A percentile compares a stretch with the other conserved stretches of the same genome.
phyloP scores from a whole-genome alignment of 345 rosid species.

The Zanthoxylum bungeanum region DNA sequence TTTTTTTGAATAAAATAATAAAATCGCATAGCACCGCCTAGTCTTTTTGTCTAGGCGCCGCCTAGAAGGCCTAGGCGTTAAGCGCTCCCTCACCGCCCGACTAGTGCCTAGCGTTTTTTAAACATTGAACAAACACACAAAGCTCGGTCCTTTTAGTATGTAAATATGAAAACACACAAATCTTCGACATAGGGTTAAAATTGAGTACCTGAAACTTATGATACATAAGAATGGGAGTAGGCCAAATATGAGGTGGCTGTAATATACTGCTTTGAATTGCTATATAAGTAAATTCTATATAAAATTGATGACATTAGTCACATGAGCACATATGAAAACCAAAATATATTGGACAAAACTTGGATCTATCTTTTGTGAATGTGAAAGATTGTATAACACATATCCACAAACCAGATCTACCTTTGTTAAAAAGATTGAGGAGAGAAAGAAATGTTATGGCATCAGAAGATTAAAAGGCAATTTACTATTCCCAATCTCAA shows the following conservation, averaged over 20 bases:
- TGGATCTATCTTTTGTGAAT: background rate
- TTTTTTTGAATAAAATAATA: too few species aligned
- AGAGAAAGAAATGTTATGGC: background rate
- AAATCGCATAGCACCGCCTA: too few species aligned
- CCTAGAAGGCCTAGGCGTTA: too few species aligned
- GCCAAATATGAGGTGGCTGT: background rate
- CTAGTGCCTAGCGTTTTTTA: too few species aligned
- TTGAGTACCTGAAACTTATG: background rate
- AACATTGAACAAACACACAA: background rate
- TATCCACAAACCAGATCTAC: background rate
- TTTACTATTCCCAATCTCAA: too few species aligned
- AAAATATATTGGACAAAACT: background rate
- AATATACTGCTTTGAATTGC: background rate
- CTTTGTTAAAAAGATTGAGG: background rate
- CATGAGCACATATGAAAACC: background rate
- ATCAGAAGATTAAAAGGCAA: background rate
- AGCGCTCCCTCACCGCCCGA: too few species aligned
- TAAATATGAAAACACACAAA: background rate
- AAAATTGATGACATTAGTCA: too few species aligned
- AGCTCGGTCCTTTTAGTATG: background rate
- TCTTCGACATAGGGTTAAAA: background rate
- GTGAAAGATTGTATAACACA: background rate
- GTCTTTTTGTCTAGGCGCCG: too few species aligned
- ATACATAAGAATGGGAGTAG: background rate
- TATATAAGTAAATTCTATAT: background rate